A percentile compares a stretch with the other conserved stretches of the same genome.
phyloP scores from a whole-genome alignment of 345 rosid genomes.

The Lagerstroemia speciosa region DNA sequence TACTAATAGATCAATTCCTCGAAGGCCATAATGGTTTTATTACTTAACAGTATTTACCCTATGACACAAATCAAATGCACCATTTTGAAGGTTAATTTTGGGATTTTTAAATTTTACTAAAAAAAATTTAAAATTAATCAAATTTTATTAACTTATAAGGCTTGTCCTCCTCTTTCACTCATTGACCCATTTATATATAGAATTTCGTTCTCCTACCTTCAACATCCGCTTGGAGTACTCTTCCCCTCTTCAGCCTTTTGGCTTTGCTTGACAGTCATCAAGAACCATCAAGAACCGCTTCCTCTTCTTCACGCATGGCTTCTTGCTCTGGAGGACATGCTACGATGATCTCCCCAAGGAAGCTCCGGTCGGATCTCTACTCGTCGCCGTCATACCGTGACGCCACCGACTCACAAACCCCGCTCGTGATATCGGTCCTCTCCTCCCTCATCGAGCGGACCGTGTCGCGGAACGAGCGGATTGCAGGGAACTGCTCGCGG shows the following conservation, averaged over 20 bases:
- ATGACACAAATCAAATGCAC: too few relatives aligned
- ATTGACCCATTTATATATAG: background rate
- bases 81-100: too few relatives aligned
- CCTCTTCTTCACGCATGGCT: conserved; percentile 17
- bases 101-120: too few relatives aligned
- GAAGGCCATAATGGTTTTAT: too few relatives aligned
- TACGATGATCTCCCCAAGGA: conserved; percentile 54
- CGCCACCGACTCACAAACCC: conserved; percentile 45
- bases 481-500: conserved; percentile 32
- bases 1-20: too few relatives aligned
- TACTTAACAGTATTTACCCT: too few relatives aligned
- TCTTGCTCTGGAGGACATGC: conserved; percentile 21
- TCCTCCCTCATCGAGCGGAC: conserved; percentile 70
- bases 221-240: too few relatives aligned
- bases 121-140: too few relatives aligned
- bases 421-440: conserved; percentile 72
- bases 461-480: conserved; percentile 57
- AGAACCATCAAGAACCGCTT: background rate
- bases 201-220: background rate
- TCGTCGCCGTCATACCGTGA: conserved; percentile 32
- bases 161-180: too few relatives aligned
- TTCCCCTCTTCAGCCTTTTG: background rate
- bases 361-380: conserved; percentile 78
- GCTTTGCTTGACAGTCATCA: background rate
- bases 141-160: too few relatives aligned